Evolutionary conservation across 495 filamentous ascomycete species (phyloP), one percentile per base, ranked within the genome.

Genomic region (Aspergillus nidulans): DNA sequence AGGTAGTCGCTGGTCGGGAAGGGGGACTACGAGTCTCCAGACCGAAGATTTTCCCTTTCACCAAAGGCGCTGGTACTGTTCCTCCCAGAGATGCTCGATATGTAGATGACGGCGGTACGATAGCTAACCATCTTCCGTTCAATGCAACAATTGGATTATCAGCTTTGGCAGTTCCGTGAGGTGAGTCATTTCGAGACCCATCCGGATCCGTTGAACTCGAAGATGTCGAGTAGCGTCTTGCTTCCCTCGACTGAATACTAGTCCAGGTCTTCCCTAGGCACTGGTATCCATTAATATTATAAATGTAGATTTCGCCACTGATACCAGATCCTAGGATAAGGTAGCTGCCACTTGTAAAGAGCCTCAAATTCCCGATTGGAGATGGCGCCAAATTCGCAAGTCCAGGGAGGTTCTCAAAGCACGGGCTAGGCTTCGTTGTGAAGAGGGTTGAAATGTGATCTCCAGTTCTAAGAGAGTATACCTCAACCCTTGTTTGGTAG

Each of bases 181-280:
- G 61, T 60, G 71, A 59, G 16, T 84, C 82, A 53, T 72, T 75
- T 16, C 73, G 61, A 72, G 80, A 67, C 60, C 79, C 72, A 63
- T 78, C 75, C 6, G 68, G 70, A 42, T 85, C 84, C 6, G 74
- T 77, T 23, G 78, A 76, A 41, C 73, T 81, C 18, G 78, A 82
- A 15, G 81, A 79, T 21, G 74, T 75, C 16, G 82, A 85, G 39
- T 75, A 70, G 30, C 74, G 71, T 36, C 77, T 71, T 19, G 63
- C 49, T 48, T 77, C 72, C 34, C 70, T 69, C 24, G 81, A 75
- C 62, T 91, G 87, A 19, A 92, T 75, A 19, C 81, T 83, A 1
- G 91, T 95, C 91, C 91, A 96, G 6, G 89, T 73, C 68, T 96
- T 96, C 6, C 86, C 91, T 30, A 91, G 74, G 60, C 89, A 95